These are phyloP conservation scores for Malassezia obtusa DNA, from an alignment of 1,284 basidiomycete genomes.

Conservation along the genomic window DNA sequence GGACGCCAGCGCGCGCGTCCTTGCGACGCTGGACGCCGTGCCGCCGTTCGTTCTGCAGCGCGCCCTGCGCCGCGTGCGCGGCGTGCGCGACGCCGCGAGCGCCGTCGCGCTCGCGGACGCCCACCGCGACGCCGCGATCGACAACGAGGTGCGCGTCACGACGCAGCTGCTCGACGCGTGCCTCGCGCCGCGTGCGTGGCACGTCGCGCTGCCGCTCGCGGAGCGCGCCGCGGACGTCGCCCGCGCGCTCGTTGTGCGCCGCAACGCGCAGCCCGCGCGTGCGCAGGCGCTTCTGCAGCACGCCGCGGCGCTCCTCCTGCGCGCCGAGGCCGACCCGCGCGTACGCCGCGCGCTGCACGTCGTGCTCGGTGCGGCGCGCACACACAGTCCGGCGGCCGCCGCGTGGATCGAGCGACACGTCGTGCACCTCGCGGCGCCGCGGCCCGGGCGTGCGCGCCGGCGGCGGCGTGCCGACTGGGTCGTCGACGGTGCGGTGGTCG, in stretches of 20 bases:
- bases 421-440: neutral
- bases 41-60: slow-evolving; percentile 17
- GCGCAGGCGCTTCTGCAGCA: slow-evolving; percentile 4
- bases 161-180: neutral
- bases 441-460: neutral
- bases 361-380: neutral
- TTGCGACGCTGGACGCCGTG: neutral
- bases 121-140: neutral
- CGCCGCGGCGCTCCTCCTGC: neutral
- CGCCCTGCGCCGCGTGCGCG: neutral
- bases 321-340: slow-evolving; percentile 3
- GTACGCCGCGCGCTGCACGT: slow-evolving; percentile 4
- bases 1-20: neutral
- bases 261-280: neutral
- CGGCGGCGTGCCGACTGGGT: neutral
- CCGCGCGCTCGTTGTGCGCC: neutral
- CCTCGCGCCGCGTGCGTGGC: slow-evolving; percentile 5
- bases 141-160: slow-evolving; percentile 1
- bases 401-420: slow-evolving; percentile 2
- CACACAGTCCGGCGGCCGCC: slow-evolving; percentile 2
- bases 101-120: slow-evolving; percentile 1
- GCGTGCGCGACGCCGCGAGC: slow-evolving; percentile 1
- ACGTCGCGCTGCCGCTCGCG: neutral
- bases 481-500: neutral
- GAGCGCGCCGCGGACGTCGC: neutral